Evolutionary conservation across 2,329 filamentous ascomycete genomes (phyloP).

Genomic region (Mycocentrospora acerina): DNA sequence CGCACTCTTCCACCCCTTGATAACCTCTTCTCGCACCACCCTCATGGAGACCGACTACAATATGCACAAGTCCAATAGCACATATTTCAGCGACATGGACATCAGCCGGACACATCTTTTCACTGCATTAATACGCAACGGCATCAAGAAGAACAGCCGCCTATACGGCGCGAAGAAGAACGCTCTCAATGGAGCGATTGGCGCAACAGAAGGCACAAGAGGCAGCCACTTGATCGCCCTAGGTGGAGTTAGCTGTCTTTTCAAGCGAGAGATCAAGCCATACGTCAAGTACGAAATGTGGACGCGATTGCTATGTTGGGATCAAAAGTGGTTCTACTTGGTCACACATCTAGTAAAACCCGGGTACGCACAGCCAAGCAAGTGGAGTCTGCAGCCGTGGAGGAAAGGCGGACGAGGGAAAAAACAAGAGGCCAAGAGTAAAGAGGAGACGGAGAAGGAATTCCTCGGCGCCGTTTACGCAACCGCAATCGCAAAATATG

Average conservation of each 20-base stretch:
- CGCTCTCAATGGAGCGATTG: conserved; percentile 15
- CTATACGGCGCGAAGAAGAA: conserved; percentile 23
- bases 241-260: conserved; percentile 51
- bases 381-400: conserved; percentile 51
- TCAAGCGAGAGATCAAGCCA: conserved; percentile 50
- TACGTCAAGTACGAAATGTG: conserved; percentile 51
- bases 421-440: conserved; percentile 6
- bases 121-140: conserved; percentile 53
- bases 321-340: conserved; percentile 54
- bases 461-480: conserved; percentile 50
- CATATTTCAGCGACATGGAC: conserved; percentile 86
- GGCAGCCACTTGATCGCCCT: conserved; percentile 45
- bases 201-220: conserved; percentile 20
- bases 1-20: conserved; percentile 71
- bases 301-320: conserved; percentile 51
- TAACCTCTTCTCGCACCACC: conserved; percentile 66
- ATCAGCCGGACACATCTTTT: conserved; percentile 79
- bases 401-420: conserved; percentile 30
- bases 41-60: conserved; percentile 84
- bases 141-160: conserved; percentile 40
- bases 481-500: conserved; percentile 53
- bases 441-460: conserved; percentile 29
- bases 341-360: conserved; percentile 51
- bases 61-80: conserved; percentile 78
- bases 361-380: conserved; percentile 44